Evolutionary conservation across 306 rosid genomes (phyloP).

Genomic region (Mimosa pudica): DNA sequence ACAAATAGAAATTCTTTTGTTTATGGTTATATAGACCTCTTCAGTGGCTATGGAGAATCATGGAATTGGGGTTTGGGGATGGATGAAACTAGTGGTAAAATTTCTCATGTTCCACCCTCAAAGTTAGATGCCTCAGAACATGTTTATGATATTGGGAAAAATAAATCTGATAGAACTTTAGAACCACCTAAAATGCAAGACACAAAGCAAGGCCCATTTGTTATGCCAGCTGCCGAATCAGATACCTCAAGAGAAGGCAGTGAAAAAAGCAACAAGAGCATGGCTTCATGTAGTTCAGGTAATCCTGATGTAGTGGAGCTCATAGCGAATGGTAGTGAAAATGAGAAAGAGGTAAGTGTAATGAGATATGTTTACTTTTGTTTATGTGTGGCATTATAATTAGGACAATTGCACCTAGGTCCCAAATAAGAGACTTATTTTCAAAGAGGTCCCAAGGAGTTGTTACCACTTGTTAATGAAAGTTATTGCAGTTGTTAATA

Average conservation of each 20-base stretch:
- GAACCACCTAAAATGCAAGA: constrained; percentile 43
- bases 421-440: too few species aligned
- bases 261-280: constrained; percentile 57
- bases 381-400: constrained; percentile 8
- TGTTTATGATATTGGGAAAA: constrained; percentile 45
- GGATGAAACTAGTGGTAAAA: constrained; percentile 56
- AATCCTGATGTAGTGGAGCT: constrained; percentile 43
- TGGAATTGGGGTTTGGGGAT: constrained; percentile 87
- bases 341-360: constrained; percentile 66
- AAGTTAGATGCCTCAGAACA: constrained; percentile 48
- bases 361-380: constrained; percentile 27
- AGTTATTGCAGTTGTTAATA: too few species aligned
- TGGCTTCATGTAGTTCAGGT: constrained; percentile 52
- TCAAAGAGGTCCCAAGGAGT: too few species aligned
- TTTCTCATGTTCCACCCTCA: constrained; percentile 44
- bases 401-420: too few species aligned
- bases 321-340: constrained; percentile 38
- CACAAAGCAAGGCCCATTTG: constrained; percentile 40
- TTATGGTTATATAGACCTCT: constrained; percentile 86
- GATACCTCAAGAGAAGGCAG: constrained; percentile 62
- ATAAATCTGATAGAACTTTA: constrained; percentile 51
- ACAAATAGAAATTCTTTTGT: constrained; percentile 68
- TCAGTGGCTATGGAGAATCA: constrained; percentile 84
- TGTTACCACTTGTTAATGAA: too few species aligned
- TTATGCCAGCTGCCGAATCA: constrained; percentile 48